These are phyloP conservation scores for Lipomyces japonicus DNA, from an alignment of 805 yeast genomes.

Conservation along the genomic window DNA sequence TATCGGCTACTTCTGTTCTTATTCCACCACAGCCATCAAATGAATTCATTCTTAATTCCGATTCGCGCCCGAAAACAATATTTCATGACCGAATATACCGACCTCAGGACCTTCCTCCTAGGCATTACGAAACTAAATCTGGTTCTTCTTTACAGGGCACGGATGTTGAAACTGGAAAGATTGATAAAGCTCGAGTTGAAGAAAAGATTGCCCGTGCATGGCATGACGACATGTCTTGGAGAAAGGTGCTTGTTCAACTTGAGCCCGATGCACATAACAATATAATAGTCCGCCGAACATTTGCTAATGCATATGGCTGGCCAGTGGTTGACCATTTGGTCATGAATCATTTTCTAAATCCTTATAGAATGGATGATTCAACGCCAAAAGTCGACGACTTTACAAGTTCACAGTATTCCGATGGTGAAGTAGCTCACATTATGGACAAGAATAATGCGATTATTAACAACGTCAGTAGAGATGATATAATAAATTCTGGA, in stretches of 20 bases:
- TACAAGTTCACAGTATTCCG: neutral
- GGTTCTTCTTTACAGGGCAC: neutral
- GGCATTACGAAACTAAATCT: neutral
- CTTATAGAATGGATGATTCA: constrained; percentile 27
- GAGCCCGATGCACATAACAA: constrained; percentile 95
- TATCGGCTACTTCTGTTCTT: constrained; percentile 72
- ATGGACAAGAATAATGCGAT: neutral
- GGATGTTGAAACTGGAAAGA: constrained; percentile 6
- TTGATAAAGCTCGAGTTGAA: constrained; percentile 47
- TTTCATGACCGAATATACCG: constrained; percentile 77
- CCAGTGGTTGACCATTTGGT: constrained; percentile 82
- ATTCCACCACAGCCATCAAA: constrained; percentile 76
- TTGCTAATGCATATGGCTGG: constrained; percentile 94
- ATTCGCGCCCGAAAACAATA: constrained; percentile 58
- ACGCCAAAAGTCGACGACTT: neutral
- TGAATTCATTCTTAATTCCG: constrained; percentile 65
- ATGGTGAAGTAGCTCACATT: neutral
- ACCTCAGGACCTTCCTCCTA: constrained; percentile 59
- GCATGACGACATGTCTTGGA: constrained; percentile 81
- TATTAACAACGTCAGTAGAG: neutral
- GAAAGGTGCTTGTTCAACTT: constrained; percentile 81
- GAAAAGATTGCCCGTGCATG: constrained; percentile 86
- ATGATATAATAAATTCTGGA: neutral
- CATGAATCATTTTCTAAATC: constrained; percentile 52
- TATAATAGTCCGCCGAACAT: constrained; percentile 80